Evolutionary conservation across 2,329 filamentous ascomycete genomes (phyloP), one percentile per base, ranked within the genome.

Genomic region (Calcarisporium arbuscula): DNA sequence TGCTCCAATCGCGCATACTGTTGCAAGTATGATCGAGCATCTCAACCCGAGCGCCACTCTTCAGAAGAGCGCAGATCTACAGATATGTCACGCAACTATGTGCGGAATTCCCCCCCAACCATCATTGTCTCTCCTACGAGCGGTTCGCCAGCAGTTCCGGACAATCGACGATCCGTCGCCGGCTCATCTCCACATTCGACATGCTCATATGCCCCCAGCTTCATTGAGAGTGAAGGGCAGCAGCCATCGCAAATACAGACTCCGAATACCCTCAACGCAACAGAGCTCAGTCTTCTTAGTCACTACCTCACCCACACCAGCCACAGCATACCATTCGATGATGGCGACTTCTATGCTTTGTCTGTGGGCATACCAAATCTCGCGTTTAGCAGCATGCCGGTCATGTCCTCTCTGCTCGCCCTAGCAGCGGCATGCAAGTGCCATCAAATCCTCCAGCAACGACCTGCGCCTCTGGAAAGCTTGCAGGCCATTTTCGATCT

Each of bases 261-360:
- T 36, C 17, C 12, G 19, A 11, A 34, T 30, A 38, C 37, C 3
- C 47, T 60, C 2, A 36, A 38, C 5, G 42, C 52, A 1, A 35
- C 38, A 11, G 63, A 67, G 18, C 46, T 65, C 2, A 50, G 54
- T 8, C 54, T 67, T 0, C 39, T 67, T 3, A 50, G 51, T 17
- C 62, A 67, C 40, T 68, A 63, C 28, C 50, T 67, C 25, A 54
- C 57, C 0, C 63, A 67, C 39, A 64, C 64, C 1, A 59, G 61
- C 26, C 54, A 42, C 5, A 52, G 51, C 4, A 47, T 60, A 12
- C 52, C 62, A 0, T 53, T 56, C 19, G 62, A 61, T 15, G 31
- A 50, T 2, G 50, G 58, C 2, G 64, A 67, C 29, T 47, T 59
- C 11, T 62, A 64, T 25, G 56, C 62, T 1, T 40, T 67, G 2